Percentiles rank a stretch among this genome's conserved stretches.
These are phyloP conservation scores for Miscanthus sacchariflorus DNA, from an alignment of 202 grass and related monocot species.

Conservation along the genomic window DNA sequence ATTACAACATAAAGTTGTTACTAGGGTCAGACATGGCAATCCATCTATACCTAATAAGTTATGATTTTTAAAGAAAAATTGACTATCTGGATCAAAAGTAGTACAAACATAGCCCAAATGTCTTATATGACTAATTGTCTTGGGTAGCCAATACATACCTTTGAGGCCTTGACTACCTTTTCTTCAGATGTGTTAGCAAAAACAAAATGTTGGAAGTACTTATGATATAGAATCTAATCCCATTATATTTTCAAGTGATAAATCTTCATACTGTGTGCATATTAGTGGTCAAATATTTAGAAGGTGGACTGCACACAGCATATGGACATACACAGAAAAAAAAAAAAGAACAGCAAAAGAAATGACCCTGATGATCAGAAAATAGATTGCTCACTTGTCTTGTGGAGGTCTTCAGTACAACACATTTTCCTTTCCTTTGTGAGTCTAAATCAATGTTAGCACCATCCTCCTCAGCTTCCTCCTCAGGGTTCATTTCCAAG, in stretches of 20 bases:
- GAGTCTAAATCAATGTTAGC: slow-evolving; percentile 94
- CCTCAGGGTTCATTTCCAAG: slow-evolving; percentile 98
- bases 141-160: background rate
- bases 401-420: slow-evolving; percentile 90
- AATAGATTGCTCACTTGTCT: slow-evolving; percentile 64
- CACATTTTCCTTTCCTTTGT: slow-evolving; percentile 94
- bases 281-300: background rate
- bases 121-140: background rate
- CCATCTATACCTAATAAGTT: background rate
- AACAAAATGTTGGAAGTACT: background rate
- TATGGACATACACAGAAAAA: background rate
- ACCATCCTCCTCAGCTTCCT: slow-evolving; percentile 94
- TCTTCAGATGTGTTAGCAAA: background rate
- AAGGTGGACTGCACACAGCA: background rate
- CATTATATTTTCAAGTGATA: background rate
- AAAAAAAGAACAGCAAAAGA: background rate
- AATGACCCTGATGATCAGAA: background rate
- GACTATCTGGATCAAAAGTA: slow-evolving; percentile 4
- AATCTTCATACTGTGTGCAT: background rate
- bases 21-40: background rate
- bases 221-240: background rate
- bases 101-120: background rate
- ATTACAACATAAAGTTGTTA: background rate
- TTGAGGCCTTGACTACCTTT: background rate
- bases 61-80: background rate